phyloP scores from a whole-genome alignment of 768 basidiomycete species.

The Amylocystis lapponica region DNA sequence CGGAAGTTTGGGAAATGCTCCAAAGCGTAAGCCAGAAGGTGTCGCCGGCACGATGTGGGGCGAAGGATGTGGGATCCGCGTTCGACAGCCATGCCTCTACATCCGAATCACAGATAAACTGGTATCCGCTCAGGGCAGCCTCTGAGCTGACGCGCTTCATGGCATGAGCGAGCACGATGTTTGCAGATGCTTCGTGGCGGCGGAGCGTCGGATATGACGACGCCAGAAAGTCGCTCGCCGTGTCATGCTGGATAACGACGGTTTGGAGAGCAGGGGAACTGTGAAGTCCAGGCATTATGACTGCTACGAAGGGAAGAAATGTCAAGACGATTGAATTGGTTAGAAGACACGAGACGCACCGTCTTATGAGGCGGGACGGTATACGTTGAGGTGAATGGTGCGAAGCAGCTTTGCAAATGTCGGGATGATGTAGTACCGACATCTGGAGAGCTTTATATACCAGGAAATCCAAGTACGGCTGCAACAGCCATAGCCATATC shows the following conservation, averaged over 20 bases:
- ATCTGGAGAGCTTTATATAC: too few relatives aligned
- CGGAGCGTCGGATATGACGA: conserved; percentile 36
- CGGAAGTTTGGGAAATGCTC: conserved; percentile 26
- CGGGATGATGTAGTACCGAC: too few relatives aligned
- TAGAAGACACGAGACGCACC: background rate
- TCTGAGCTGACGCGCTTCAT: conserved; percentile 36
- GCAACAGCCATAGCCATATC: too few relatives aligned
- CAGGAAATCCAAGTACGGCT: too few relatives aligned
- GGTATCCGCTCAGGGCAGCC: conserved; percentile 30
- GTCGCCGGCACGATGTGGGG: conserved; percentile 15
- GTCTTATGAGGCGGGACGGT: too few relatives aligned
- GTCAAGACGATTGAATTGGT: too few relatives aligned
- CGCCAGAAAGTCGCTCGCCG: conserved; percentile 36
- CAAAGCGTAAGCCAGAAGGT: conserved; percentile 49
- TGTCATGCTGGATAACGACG: conserved; percentile 33
- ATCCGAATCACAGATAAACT: conserved; percentile 31
- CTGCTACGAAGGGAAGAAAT: conserved; percentile 1
- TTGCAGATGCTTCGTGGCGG: conserved; percentile 41
- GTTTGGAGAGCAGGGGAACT: conserved; percentile 17
- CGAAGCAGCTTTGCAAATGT: too few relatives aligned
- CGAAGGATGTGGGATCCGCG: conserved; percentile 18
- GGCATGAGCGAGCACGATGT: conserved; percentile 49
- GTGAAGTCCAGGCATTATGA: conserved; percentile 29
- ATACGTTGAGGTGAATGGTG: too few relatives aligned
- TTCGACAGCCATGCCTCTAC: conserved; percentile 19